These are phyloP conservation scores for Globisporangium ultimum DNA, from an alignment of 352 stramenopile species.

Conservation along the genomic window DNA sequence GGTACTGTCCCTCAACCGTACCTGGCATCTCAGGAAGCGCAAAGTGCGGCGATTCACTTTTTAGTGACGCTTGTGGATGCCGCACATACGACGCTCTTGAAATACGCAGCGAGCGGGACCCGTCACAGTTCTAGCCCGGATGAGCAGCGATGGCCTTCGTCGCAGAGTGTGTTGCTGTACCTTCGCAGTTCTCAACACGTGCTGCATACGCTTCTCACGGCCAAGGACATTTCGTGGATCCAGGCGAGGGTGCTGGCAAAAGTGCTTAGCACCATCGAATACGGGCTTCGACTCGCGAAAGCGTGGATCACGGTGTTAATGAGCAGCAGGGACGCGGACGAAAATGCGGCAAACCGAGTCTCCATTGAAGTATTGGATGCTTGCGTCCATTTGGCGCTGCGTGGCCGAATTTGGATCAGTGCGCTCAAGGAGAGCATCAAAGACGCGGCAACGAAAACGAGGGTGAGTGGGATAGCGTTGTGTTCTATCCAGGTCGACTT, in stretches of 20 bases:
- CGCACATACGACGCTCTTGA: constrained; percentile 30
- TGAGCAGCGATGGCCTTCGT: not conserved
- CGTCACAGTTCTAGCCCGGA: not conserved
- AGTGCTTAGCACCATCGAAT: constrained; percentile 42
- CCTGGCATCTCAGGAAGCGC: constrained; percentile 27
- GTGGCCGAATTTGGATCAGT: constrained; percentile 33
- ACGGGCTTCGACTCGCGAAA: constrained; percentile 40
- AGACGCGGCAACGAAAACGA: constrained; percentile 36
- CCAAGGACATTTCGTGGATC: constrained; percentile 32
- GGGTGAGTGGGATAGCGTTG: constrained; percentile 19
- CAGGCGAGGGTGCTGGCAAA: constrained; percentile 37
- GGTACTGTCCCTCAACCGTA: constrained; percentile 17
- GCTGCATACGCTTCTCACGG: constrained; percentile 23
- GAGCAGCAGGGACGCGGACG: not conserved
- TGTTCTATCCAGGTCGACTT: too few species aligned
- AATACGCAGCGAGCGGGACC: not conserved
- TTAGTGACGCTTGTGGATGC: constrained; percentile 37
- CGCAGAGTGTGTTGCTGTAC: constrained; percentile 2
- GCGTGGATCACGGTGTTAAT: constrained; percentile 16
- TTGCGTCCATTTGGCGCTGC: constrained; percentile 9
- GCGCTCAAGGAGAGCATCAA: constrained; percentile 37
- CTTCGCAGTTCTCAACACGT: constrained; percentile 5
- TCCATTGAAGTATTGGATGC: constrained; percentile 15
- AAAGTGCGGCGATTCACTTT: constrained; percentile 29
- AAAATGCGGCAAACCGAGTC: too few species aligned